Evolutionary conservation across 1,139 yeast genomes (phyloP).

Genomic region (Debaryomyces udenii): DNA sequence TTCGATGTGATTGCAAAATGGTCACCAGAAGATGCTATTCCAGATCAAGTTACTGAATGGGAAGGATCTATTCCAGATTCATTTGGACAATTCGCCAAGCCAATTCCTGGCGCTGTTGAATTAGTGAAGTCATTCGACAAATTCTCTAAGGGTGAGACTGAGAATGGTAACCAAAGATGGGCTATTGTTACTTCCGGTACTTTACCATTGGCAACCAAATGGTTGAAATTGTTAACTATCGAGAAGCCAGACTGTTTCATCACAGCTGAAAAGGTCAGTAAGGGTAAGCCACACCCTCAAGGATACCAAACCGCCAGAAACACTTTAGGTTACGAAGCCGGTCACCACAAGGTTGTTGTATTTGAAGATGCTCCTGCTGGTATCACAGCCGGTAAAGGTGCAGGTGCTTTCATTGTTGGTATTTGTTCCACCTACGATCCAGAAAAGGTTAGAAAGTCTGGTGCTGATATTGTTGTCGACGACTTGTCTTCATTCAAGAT

Average conservation of each 20-base stretch:
- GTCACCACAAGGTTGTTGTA: conserved; percentile 58
- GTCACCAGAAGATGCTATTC: conserved; percentile 74
- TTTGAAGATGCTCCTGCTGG: conserved; percentile 93
- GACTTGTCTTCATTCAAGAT: conserved; percentile 58
- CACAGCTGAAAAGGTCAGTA: conserved; percentile 74
- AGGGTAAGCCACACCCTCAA: conserved; percentile 85
- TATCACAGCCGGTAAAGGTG: conserved; percentile 79
- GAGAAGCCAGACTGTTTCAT: conserved; percentile 72
- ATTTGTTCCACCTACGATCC: conserved; percentile 79
- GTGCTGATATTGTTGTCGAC: conserved; percentile 80
- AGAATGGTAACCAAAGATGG: conserved; percentile 58
- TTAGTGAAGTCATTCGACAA: conserved; percentile 58
- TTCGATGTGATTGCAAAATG: conserved; percentile 73
- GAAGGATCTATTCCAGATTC: conserved; percentile 74
- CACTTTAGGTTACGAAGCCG: conserved; percentile 54
- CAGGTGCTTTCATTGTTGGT: conserved; percentile 83
- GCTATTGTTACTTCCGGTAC: conserved; percentile 89
- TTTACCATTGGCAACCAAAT: conserved; percentile 71
- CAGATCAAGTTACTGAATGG: conserved; percentile 65
- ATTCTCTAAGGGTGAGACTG: conserved; percentile 44
- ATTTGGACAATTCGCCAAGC: conserved; percentile 69
- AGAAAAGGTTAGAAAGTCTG: conserved; percentile 67
- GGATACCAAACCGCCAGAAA: conserved; percentile 73
- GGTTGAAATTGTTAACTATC: conserved; percentile 70
- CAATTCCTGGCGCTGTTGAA: conserved; percentile 74